Conservation (phyloP, 2,329 filamentous ascomycete genomes). For the Claviceps africana region DNA sequence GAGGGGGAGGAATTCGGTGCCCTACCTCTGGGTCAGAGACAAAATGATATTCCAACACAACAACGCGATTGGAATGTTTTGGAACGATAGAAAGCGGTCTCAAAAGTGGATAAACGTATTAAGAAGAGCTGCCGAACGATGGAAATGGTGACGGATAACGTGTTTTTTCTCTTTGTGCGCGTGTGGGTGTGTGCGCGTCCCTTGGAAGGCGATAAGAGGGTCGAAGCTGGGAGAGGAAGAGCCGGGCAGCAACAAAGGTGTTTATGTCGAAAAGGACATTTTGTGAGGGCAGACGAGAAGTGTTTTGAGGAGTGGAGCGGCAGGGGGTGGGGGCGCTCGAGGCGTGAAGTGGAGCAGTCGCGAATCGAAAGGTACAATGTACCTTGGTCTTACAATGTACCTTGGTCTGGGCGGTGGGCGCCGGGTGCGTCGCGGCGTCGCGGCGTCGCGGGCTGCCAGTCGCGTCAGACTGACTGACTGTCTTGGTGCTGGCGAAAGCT, state of each 20-base stretch:
- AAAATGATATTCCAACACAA: conserved; percentile 18
- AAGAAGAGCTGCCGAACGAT: conserved; percentile 13
- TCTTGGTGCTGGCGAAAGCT: not conserved
- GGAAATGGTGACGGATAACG: conserved; percentile 12
- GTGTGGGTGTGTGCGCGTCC: no score
- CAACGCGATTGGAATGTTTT: conserved; percentile 24
- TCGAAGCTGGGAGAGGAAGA: conserved; percentile 11
- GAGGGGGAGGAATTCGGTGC: conserved; percentile 13
- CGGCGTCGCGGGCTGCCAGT: conserved; percentile 5
- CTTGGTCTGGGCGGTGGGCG: not conserved
- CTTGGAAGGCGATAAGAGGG: conserved; percentile 7
- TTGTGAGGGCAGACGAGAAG: conserved; percentile 20
- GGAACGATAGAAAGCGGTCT: conserved; percentile 14
- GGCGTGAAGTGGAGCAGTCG: conserved; percentile 11
- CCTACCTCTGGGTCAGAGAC: conserved; percentile 23
- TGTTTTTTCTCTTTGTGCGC: not conserved
- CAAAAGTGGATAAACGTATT: conserved; percentile 17
- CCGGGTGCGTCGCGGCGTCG: no score
- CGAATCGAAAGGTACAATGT: conserved; percentile 8
- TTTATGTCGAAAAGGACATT: conserved; percentile 19
- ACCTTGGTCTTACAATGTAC: not conserved
- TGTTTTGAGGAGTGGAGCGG: conserved; percentile 24
- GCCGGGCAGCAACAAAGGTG: conserved; percentile 17
- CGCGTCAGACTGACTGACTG: no score
- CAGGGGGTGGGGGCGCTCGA: conserved; percentile 14